Evolutionary conservation across 2,329 filamentous ascomycete genomes (phyloP).

Genomic region (Talaromyces sp.): DNA sequence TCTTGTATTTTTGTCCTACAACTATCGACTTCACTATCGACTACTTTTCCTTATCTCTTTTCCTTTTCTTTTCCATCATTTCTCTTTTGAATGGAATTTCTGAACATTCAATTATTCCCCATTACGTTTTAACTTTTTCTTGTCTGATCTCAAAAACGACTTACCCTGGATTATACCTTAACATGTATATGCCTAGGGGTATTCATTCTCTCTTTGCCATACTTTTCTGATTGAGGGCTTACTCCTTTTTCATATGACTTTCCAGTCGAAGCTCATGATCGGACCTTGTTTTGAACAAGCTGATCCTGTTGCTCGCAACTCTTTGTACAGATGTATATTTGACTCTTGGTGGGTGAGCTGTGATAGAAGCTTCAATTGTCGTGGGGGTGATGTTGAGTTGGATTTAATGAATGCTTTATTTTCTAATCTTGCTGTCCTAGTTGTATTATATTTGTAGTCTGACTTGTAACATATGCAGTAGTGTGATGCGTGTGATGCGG

Average conservation of each 20-base stretch:
- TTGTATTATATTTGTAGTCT: background rate
- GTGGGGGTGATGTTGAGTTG: constrained; percentile 1
- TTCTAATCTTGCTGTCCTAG: background rate
- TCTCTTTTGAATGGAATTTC: constrained; percentile 18
- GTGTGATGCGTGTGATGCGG: no score
- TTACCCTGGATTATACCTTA: background rate
- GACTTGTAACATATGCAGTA: background rate
- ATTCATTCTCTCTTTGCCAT: background rate
- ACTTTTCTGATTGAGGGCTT: background rate
- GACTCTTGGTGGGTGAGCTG: background rate
- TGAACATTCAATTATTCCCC: constrained; percentile 18
- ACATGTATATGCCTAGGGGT: constrained; percentile 1
- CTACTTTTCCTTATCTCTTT: constrained; percentile 16
- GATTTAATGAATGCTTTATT: constrained; percentile 8
- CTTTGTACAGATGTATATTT: constrained; percentile 17
- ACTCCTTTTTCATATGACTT: background rate
- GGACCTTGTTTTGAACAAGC: background rate
- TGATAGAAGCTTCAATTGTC: background rate
- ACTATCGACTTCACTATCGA: constrained; percentile 18
- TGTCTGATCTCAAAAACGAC: constrained; percentile 6
- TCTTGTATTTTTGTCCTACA: constrained; percentile 19
- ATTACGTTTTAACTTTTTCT: constrained; percentile 13
- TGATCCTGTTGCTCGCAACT: background rate
- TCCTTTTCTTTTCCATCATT: constrained; percentile 19
- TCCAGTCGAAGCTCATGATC: background rate